Evolutionary conservation across 495 filamentous ascomycete genomes (phyloP).

Genomic region (Corynascus novoguineensis): DNA sequence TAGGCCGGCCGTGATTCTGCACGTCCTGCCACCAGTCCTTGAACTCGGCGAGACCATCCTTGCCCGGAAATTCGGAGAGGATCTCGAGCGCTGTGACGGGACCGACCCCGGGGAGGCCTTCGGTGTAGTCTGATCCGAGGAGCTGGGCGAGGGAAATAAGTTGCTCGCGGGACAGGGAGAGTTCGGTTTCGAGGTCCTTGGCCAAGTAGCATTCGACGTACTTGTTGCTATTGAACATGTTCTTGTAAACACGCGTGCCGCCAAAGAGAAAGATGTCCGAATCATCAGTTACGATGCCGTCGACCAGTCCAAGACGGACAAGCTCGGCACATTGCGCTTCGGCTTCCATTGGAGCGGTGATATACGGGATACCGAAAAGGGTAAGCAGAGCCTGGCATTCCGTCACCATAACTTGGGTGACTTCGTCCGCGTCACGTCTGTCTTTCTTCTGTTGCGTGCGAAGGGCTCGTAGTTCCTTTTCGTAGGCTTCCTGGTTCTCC

Average conservation of each 20-base stretch:
- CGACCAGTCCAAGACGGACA: slow-evolving; percentile 76
- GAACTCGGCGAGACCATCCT: slow-evolving; percentile 57
- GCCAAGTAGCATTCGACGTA: slow-evolving; percentile 93
- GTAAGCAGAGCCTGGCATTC: slow-evolving; percentile 89
- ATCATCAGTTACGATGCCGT: slow-evolving; percentile 98
- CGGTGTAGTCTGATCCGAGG: slow-evolving; percentile 88
- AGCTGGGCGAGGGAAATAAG: slow-evolving; percentile 86
- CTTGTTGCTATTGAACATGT: slow-evolving; percentile 98
- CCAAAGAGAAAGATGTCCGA: slow-evolving; percentile 97
- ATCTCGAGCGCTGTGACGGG: slow-evolving; percentile 92
- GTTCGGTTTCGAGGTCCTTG: slow-evolving; percentile 82
- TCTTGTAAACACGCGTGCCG: slow-evolving; percentile 93
- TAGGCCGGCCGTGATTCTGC: slow-evolving; percentile 51
- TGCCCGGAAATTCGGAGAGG: slow-evolving; percentile 72
- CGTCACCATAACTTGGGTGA: slow-evolving; percentile 86
- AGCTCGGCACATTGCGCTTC: slow-evolving; percentile 96
- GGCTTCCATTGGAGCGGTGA: slow-evolving; percentile 97
- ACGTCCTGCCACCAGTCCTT: slow-evolving; percentile 80
- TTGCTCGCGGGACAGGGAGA: slow-evolving; percentile 72
- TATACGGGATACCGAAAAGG: slow-evolving; percentile 90
- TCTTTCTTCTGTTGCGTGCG: slow-evolving; percentile 94
- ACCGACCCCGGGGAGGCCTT: slow-evolving; percentile 82
- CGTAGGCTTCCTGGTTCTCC: slow-evolving; percentile 70
- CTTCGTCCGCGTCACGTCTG: slow-evolving; percentile 89
- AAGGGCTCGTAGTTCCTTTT: slow-evolving; percentile 77